Evolutionary conservation across 768 basidiomycete species (phyloP), one percentile per base, ranked within the genome.

Genomic region (Lenzites betulinus): DNA sequence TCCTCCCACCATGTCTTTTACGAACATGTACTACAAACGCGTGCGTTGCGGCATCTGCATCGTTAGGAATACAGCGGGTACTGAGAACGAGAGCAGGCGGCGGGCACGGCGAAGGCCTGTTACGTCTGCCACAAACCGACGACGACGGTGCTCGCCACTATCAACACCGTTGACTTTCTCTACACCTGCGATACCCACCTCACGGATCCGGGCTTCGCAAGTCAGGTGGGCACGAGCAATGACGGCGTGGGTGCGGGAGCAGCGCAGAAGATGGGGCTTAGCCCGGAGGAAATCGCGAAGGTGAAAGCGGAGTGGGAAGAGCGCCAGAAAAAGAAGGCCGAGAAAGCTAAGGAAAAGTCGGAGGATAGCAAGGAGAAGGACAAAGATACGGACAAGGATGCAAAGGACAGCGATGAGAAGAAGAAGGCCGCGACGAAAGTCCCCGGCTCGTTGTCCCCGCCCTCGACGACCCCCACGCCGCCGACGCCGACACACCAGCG

Each of bases 21-120:
- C 80, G 33, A 96, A 97, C 72, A 69, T 93, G 44, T 97, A 95
- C 76, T 95, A 93, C 77, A 92, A 92, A 74, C 85, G 93, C 67
- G 93, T 93, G 73, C 78, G 85, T 61, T 44, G 52, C 52, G 49
- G 56, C 51, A 25, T 52, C 39, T 39, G 50, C 51, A 33, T 51
- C 20, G 28, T 20, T 26, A 20, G 28, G n/a, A n/a, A 6, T 26
- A 28, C 30, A 28, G 42, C 39, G 44, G 51, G 28, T 23, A 44
- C 60, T 70, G 55, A 59, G 58, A 36, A 18, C 35, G 56, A 48
- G 53, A 42, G 23, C 71, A 95, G 93, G 85, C 87, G 43, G 85
- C 87, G 54, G 93, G 81, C 33, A 94, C 93, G 1, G 76, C 88
- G 8, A 88, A 85, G 72, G 80, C 89, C 18, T 97, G 92, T 69